Percentiles rank a stretch among this genome's conserved stretches.
phyloP scores from a whole-genome alignment of 805 yeast species.

The Yarrowia alimentaria region DNA sequence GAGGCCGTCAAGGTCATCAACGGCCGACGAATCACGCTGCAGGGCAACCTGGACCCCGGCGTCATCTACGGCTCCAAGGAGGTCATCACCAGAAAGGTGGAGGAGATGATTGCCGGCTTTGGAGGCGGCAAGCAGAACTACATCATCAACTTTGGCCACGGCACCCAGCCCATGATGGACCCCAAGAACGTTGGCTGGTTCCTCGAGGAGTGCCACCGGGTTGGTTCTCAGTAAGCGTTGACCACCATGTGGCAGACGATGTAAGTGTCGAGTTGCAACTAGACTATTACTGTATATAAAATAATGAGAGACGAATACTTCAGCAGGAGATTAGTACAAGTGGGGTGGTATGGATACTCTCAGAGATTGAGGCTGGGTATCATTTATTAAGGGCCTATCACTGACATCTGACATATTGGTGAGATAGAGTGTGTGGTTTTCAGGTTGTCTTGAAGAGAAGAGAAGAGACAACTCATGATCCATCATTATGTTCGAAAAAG shows the following conservation, averaged over 20 bases:
- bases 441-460: too few relatives aligned
- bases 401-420: too few relatives aligned
- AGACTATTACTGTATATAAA: not conserved
- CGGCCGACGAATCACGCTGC: slow-evolving; percentile 72
- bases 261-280: not conserved
- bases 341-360: too few relatives aligned
- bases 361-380: too few relatives aligned
- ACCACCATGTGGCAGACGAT: too few relatives aligned
- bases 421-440: too few relatives aligned
- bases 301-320: too few relatives aligned
- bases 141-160: slow-evolving; percentile 95
- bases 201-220: slow-evolving; percentile 79
- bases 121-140: slow-evolving; percentile 92
- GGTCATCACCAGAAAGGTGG: slow-evolving; percentile 73
- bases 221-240: slow-evolving; percentile 47
- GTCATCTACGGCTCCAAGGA: slow-evolving; percentile 87
- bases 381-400: too few relatives aligned
- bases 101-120: slow-evolving; percentile 83
- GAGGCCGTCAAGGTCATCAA: slow-evolving; percentile 74
- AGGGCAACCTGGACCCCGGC: slow-evolving; percentile 97
- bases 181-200: slow-evolving; percentile 86
- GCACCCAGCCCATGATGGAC: slow-evolving; percentile 96
- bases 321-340: too few relatives aligned
- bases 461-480: too few relatives aligned
- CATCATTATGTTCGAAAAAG: too few relatives aligned